Percentiles rank a stretch among this genome's conserved stretches.
Evolutionary conservation across 2,329 filamentous ascomycete species (phyloP).

Genomic region (Cladophialophora yegresii): DNA sequence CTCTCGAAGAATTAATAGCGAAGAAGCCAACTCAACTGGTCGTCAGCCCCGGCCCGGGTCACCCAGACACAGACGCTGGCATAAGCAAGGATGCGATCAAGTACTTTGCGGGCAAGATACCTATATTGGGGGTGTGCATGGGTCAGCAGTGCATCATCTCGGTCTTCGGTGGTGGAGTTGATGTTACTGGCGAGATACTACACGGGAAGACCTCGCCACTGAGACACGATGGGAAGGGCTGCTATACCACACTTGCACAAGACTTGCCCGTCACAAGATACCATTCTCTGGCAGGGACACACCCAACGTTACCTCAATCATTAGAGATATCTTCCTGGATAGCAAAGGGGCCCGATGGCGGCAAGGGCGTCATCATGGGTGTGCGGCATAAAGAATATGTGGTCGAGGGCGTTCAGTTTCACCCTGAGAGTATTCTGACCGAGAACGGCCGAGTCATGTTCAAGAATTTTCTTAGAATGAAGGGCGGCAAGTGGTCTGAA

Average conservation of each 20-base stretch:
- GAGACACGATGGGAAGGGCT: conserved; percentile 85
- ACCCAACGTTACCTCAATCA: conserved; percentile 78
- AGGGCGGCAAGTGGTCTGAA: conserved; percentile 77
- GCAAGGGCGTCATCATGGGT: conserved; percentile 90
- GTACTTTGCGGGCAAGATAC: conserved; percentile 91
- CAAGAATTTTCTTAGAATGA: conserved; percentile 85
- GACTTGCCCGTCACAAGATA: conserved; percentile 88
- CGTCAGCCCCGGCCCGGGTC: conserved; percentile 90
- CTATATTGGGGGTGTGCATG: conserved; percentile 97
- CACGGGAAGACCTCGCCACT: conserved; percentile 95
- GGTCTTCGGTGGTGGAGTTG: conserved; percentile 86
- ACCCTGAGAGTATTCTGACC: conserved; percentile 95
- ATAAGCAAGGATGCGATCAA: conserved; percentile 89
- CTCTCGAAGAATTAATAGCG: conserved; percentile 76
- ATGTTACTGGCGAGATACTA: conserved; percentile 90
- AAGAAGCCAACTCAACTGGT: conserved; percentile 91
- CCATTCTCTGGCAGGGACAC: conserved; percentile 91
- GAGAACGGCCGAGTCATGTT: conserved; percentile 87
- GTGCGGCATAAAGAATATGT: conserved; percentile 88
- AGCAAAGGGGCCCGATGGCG: conserved; percentile 69
- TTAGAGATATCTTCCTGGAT: conserved; percentile 93
- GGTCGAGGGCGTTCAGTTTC: conserved; percentile 96
- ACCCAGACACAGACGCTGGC: conserved; percentile 87
- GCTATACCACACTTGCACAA: conserved; percentile 79
- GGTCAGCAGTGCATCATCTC: conserved; percentile 98